A percentile compares a stretch with the other conserved stretches of the same genome.
phyloP scores from a whole-genome alignment of 176 grass and related monocot genomes.

The Oryza punctata region DNA sequence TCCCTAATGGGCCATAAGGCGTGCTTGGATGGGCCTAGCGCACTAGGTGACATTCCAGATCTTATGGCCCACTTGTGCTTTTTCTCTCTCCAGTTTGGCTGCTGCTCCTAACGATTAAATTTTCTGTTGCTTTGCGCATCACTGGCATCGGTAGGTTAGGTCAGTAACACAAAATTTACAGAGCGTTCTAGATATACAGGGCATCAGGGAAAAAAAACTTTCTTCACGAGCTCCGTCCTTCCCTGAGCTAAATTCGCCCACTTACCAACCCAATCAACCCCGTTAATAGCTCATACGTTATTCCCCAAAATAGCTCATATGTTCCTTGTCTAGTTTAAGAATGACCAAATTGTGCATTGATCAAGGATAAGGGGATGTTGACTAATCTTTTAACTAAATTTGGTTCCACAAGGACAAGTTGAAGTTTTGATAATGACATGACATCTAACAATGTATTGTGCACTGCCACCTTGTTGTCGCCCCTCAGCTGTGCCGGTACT shows the following conservation, averaged over 20 bases:
- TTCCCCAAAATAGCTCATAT: neutral
- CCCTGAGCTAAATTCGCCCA: neutral
- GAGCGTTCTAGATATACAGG: neutral
- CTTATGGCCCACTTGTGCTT: no score
- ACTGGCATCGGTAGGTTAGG: neutral
- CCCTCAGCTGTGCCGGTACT: neutral
- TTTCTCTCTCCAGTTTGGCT: no score
- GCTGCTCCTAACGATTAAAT: neutral
- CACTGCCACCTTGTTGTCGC: neutral
- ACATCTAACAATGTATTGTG: constrained; percentile 17
- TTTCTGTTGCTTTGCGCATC: no score
- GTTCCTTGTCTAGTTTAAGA: neutral
- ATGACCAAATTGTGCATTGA: neutral
- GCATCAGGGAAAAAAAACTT: no score
- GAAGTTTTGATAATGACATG: neutral
- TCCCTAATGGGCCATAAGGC: no score
- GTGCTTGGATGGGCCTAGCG: no score
- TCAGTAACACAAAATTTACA: neutral
- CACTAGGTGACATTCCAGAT: no score
- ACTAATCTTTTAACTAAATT: constrained; percentile 6
- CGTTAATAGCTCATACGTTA: no score
- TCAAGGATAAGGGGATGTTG: neutral
- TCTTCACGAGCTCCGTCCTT: neutral
- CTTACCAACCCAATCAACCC: constrained; percentile 3
- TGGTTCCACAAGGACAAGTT: neutral